Conservation (phyloP, 306 rosid genomes). For the Nissolia schottii region DNA sequence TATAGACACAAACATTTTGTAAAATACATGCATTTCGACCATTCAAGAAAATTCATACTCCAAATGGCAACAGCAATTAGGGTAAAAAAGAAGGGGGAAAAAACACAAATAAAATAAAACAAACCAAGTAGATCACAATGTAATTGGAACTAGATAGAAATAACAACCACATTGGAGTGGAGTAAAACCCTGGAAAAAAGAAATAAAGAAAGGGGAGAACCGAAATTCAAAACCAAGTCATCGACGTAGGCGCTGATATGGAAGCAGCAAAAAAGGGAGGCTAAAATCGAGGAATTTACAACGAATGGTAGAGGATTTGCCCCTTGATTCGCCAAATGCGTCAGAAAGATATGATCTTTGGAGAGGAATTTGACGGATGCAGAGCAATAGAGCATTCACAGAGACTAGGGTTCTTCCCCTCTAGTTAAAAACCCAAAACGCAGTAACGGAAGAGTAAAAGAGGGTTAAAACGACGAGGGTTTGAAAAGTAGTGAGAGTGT, state of each 20-base stretch:
- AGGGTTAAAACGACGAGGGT: slow-evolving; percentile 17
- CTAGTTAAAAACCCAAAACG: slow-evolving; percentile 6
- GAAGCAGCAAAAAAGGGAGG: not conserved
- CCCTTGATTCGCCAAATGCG: not conserved
- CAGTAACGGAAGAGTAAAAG: not conserved
- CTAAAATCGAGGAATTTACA: not conserved
- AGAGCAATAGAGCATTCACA: not conserved
- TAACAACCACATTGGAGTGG: slow-evolving; percentile 8
- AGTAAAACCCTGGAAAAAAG: not conserved
- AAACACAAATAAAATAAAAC: not conserved
- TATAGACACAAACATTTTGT: not conserved
- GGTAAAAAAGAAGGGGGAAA: not conserved
- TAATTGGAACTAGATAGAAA: not conserved
- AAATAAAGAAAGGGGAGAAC: not conserved
- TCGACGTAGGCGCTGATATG: not conserved
- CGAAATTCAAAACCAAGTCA: not conserved
- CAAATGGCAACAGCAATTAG: slow-evolving; percentile 4
- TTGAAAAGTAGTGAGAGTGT: not conserved
- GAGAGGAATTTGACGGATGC: not conserved
- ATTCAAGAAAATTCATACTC: not conserved
- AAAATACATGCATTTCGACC: not conserved
- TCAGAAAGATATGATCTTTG: not conserved
- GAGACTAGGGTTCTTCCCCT: slow-evolving; percentile 41
- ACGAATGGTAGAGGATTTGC: not conserved
- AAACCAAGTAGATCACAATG: slow-evolving; percentile 5